These are phyloP conservation scores for Kalmanozyma brasiliensis DNA, from an alignment of 1,284 basidiomycete species.

Conservation along the genomic window DNA sequence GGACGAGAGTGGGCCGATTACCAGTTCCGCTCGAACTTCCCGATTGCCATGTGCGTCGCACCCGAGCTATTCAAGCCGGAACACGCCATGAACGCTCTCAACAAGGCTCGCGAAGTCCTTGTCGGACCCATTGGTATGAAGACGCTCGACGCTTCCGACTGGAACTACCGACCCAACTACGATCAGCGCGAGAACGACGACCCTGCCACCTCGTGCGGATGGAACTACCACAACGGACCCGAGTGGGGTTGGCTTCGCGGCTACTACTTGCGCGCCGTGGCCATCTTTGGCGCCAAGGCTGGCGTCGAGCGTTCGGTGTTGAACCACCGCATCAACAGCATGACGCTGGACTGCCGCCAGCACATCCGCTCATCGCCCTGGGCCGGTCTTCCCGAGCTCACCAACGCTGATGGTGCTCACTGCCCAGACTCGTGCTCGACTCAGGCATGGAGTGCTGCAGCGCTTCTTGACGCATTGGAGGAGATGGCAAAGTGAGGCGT, in stretches of 20 bases:
- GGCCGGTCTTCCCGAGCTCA: conserved; percentile 64
- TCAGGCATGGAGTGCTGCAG: conserved; percentile 62
- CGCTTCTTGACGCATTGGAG: conserved; percentile 57
- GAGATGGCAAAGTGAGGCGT: conserved; percentile 43
- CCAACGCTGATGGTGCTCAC: conserved; percentile 54
- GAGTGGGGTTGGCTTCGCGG: conserved; percentile 95
- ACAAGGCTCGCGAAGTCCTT: conserved; percentile 52
- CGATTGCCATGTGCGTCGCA: conserved; percentile 93
- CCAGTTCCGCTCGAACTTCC: conserved; percentile 82
- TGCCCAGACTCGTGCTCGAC: conserved; percentile 62
- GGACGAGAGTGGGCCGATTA: conserved; percentile 89
- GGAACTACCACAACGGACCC: conserved; percentile 73
- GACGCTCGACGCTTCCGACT: conserved; percentile 60
- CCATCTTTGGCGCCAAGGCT: conserved; percentile 68
- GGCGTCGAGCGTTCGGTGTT: conserved; percentile 41
- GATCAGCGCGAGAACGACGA: conserved; percentile 58
- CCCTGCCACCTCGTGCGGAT: conserved; percentile 50
- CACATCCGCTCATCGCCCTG: conserved; percentile 53
- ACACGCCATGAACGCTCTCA: conserved; percentile 76
- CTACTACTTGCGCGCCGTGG: conserved; percentile 90
- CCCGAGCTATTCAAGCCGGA: conserved; percentile 89
- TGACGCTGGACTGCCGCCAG: conserved; percentile 52
- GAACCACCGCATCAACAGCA: conserved; percentile 48
- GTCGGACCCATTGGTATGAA: conserved; percentile 60
- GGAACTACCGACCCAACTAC: conserved; percentile 62